These are phyloP conservation scores for Wallacemonas sp. DNA, from an alignment of 208 protist species.

Conservation along the genomic window DNA sequence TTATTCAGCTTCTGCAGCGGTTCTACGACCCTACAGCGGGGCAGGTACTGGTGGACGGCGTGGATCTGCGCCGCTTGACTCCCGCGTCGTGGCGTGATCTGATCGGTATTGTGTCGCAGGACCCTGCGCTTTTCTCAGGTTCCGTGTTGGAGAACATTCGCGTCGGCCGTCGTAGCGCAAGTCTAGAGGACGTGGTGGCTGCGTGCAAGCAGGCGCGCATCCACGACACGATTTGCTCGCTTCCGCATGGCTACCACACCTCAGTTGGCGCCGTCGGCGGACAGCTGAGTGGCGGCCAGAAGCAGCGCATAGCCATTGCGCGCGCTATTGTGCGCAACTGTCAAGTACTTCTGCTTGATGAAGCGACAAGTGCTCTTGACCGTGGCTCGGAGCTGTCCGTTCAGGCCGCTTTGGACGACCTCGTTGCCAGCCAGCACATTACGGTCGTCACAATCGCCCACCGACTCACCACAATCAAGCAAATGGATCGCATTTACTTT, in stretches of 20 bases:
- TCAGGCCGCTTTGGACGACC: slow-evolving; percentile 23
- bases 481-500: slow-evolving; percentile 56
- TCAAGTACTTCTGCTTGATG: slow-evolving; percentile 68
- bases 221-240: slow-evolving; percentile 58
- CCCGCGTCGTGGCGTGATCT: slow-evolving; percentile 42
- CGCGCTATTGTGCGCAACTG: slow-evolving; percentile 73
- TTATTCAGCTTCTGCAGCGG: slow-evolving; percentile 58
- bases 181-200: slow-evolving; percentile 39
- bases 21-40: slow-evolving; percentile 77
- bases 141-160: slow-evolving; percentile 81
- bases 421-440: slow-evolving; percentile 24
- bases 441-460: slow-evolving; percentile 52
- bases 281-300: slow-evolving; percentile 79
- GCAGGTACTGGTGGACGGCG: slow-evolving; percentile 64
- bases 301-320: slow-evolving; percentile 84
- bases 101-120: slow-evolving; percentile 81
- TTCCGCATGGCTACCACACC: slow-evolving; percentile 73
- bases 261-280: slow-evolving; percentile 73
- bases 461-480: slow-evolving; percentile 45
- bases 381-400: slow-evolving; percentile 32
- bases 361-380: slow-evolving; percentile 29
- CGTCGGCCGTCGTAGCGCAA: slow-evolving; percentile 41
- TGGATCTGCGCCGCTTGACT: slow-evolving; percentile 48
- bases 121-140: slow-evolving; percentile 79
- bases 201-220: slow-evolving; percentile 61